These are phyloP conservation scores for Lagenidium sp. DNA, from an alignment of 352 stramenopile species.

Conservation along the genomic window DNA sequence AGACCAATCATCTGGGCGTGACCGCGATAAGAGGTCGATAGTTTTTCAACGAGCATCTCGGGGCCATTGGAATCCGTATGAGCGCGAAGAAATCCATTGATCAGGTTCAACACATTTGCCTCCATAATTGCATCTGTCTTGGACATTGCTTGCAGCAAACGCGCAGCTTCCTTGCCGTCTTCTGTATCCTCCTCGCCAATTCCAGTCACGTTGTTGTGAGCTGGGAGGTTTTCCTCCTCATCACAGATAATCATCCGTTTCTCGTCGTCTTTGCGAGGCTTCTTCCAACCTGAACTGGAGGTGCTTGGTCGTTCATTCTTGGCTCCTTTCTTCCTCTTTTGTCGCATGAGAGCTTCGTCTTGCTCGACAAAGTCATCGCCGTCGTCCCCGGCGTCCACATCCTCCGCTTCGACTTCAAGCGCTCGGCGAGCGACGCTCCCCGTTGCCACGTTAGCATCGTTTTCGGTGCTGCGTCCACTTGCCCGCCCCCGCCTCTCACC, in stretches of 20 bases:
- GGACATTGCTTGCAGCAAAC: conserved; percentile 52
- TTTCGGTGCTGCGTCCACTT: conserved; percentile 6
- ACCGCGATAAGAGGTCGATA: conserved; percentile 80
- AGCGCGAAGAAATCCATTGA: conserved; percentile 77
- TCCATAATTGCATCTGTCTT: conserved; percentile 82
- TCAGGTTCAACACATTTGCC: conserved; percentile 59
- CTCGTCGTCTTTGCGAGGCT: conserved; percentile 41
- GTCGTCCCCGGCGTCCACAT: not conserved
- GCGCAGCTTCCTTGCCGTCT: conserved; percentile 66
- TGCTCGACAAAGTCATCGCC: no score
- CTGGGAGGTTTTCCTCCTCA: conserved; percentile 46
- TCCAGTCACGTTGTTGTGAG: conserved; percentile 5
- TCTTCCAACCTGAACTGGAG: no score
- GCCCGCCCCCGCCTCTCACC: no score
- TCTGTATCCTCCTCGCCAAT: conserved; percentile 62
- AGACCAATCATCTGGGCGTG: conserved; percentile 84
- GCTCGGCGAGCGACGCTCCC: not conserved
- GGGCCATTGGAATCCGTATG: conserved; percentile 75
- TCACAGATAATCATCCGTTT: conserved; percentile 81
- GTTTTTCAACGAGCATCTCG: conserved; percentile 79
- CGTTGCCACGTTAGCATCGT: not conserved
- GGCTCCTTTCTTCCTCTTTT: conserved; percentile 30
- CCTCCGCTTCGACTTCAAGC: conserved; percentile 7
- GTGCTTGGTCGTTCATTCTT: conserved; percentile 1
- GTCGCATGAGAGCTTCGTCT: no score